Percentiles rank a stretch among this genome's conserved stretches.
Evolutionary conservation across 805 yeast species (phyloP).

Genomic region (Geotrichum ghanense): DNA sequence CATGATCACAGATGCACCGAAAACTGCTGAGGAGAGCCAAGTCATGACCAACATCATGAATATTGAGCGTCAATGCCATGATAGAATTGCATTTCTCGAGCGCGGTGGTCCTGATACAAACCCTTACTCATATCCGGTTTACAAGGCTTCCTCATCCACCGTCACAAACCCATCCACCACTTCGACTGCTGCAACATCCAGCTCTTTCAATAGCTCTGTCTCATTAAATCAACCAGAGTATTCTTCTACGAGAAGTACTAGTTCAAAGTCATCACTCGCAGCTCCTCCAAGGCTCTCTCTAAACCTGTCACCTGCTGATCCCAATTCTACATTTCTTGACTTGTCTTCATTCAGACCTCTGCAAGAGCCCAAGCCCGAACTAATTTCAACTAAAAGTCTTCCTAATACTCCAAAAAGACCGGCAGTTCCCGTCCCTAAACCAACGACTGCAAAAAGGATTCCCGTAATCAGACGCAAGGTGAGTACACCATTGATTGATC

Average conservation of each 20-base stretch:
- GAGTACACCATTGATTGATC: not conserved
- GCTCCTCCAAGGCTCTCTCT: not conserved
- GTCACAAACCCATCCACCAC: not conserved
- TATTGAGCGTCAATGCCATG: constrained; percentile 30
- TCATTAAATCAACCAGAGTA: not conserved
- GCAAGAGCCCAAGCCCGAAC: too few species aligned
- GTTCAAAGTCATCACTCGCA: not conserved
- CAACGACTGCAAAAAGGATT: not conserved
- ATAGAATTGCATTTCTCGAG: constrained; percentile 23
- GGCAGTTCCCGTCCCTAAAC: too few species aligned
- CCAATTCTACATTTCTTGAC: not conserved
- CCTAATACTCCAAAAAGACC: too few species aligned
- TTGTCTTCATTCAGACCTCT: not conserved
- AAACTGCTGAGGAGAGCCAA: constrained; percentile 24
- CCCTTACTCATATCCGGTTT: not conserved
- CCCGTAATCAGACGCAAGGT: not conserved
- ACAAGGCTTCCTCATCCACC: not conserved
- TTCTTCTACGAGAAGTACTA: too few species aligned
- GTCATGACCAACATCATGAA: constrained; percentile 27
- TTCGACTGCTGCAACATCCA: not conserved
- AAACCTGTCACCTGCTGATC: not conserved
- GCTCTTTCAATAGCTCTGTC: not conserved
- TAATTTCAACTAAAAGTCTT: too few species aligned
- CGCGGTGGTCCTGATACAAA: constrained; percentile 3
- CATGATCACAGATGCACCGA: constrained; percentile 20